Percentiles rank a stretch among this genome's conserved stretches.
Conservation (phyloP, 2,329 filamentous ascomycete genomes). For the Tolypocladium tropicale region DNA sequence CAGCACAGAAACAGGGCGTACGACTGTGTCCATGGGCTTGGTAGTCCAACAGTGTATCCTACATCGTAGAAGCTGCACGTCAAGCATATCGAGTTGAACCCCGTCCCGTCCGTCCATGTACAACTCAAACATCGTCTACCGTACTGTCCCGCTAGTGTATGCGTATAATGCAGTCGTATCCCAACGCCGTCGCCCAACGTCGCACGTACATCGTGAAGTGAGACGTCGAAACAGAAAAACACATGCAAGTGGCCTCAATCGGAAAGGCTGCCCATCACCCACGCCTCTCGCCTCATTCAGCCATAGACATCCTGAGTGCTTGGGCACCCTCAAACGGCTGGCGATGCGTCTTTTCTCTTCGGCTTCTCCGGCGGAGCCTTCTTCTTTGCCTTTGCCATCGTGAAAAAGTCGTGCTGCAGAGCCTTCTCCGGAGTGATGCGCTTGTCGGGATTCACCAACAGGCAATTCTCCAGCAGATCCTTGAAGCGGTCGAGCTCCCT, state of each 20-base stretch:
- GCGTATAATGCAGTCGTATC: neutral
- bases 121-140: neutral
- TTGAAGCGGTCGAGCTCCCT: slow-evolving; percentile 76
- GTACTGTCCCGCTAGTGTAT: neutral
- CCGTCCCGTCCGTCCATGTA: neutral
- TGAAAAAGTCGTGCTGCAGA: slow-evolving; percentile 80
- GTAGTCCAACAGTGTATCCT: neutral
- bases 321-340: neutral
- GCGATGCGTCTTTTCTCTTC: neutral
- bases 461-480: slow-evolving; percentile 79
- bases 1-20: neutral
- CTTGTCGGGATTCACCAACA: slow-evolving; percentile 87
- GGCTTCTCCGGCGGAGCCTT: neutral
- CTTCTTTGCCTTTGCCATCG: slow-evolving; percentile 15
- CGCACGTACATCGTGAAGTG: neutral
- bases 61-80: neutral
- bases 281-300: neutral
- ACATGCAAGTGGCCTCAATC: neutral
- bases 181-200: neutral
- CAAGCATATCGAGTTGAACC: neutral
- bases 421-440: slow-evolving; percentile 80
- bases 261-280: neutral
- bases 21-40: neutral
- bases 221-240: neutral
- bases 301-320: no score